Base-by-base conservation (phyloP, 805 yeast species). In the Tetrapisispora phaffii region DNA sequence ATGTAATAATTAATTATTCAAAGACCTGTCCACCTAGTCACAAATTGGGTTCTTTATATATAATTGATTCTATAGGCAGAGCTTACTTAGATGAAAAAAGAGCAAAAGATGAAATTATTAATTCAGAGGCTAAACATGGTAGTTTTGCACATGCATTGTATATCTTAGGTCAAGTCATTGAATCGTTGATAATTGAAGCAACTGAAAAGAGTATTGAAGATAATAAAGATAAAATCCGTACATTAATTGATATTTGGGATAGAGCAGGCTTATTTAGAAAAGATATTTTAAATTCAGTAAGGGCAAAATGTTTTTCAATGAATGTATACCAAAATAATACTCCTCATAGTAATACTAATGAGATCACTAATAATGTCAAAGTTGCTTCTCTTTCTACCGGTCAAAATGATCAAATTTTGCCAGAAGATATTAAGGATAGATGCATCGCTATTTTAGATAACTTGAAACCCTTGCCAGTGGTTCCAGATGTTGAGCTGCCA, bases 181-280 rank as follows among this genome's bases (percentile, higher is more conserved):
- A 78, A 56, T 72, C 74, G 37, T 63, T 85, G 46, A 64, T 86
- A 49, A 78, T 76, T 50, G 81, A 80, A 54, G 78, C 86, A 26
- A 65, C 81, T 51, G 70, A 74, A 35, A 76, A 73, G 48, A 70
- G 77, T 49, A 66, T 73, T 48, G 72, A 67, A 45, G 84, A 72
- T 59, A 84, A 71, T 65, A 76, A 65, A 59, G 87, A 79, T 47
- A 93, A 89, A 63, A 77, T 88, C 54, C 71, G 80, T 56, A 90
- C 88, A 66, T 73, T 93, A 54, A 75, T 93, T 52, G 95, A 86
- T 51, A 89, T 93, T 56, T 93, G 98, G 98, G 85, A 79, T 53
- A 79, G 85, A 51, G 82, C 88, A 32, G 79, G 77, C 36, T 83
- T 96, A 15, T 90, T 93, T 66, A 71, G 72, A 45, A 74, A 76